phyloP scores from a whole-genome alignment of 2,329 filamentous ascomycete genomes.

The Colletotrichum shisoi region DNA sequence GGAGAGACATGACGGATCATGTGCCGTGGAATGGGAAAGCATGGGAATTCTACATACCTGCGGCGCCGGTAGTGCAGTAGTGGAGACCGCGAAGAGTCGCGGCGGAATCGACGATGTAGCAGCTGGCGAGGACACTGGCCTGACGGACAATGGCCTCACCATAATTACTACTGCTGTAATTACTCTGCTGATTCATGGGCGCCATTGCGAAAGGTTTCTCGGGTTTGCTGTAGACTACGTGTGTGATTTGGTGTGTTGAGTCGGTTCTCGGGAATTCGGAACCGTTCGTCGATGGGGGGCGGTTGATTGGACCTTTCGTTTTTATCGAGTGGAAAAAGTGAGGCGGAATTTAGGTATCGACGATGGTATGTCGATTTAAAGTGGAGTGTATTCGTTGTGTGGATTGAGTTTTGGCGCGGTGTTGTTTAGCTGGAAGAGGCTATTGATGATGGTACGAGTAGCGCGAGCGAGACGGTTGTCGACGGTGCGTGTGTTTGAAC shows the following conservation, averaged over 20 bases:
- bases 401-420: neutral
- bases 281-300: conserved; percentile 20
- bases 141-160: conserved; percentile 70
- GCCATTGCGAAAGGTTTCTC: conserved; percentile 59
- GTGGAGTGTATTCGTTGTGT: conserved; percentile 11
- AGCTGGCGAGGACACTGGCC: conserved; percentile 85
- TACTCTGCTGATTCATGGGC: conserved; percentile 75
- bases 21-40: conserved; percentile 3
- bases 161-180: conserved; percentile 77
- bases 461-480: conserved; percentile 5
- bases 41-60: conserved; percentile 62
- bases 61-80: conserved; percentile 92
- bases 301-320: conserved; percentile 5
- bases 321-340: neutral
- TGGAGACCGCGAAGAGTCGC: conserved; percentile 82
- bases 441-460: conserved; percentile 13
- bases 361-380: neutral
- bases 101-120: conserved; percentile 82
- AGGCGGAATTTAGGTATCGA: conserved; percentile 9
- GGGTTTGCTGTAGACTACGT: conserved; percentile 41
- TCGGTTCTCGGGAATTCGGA: conserved; percentile 32
- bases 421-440: conserved; percentile 2
- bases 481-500: neutral
- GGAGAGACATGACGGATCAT: conserved; percentile 1
- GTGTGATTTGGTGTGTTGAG: conserved; percentile 35